Conservation (phyloP, 306 rosid species). For the Rosa persica region DNA sequence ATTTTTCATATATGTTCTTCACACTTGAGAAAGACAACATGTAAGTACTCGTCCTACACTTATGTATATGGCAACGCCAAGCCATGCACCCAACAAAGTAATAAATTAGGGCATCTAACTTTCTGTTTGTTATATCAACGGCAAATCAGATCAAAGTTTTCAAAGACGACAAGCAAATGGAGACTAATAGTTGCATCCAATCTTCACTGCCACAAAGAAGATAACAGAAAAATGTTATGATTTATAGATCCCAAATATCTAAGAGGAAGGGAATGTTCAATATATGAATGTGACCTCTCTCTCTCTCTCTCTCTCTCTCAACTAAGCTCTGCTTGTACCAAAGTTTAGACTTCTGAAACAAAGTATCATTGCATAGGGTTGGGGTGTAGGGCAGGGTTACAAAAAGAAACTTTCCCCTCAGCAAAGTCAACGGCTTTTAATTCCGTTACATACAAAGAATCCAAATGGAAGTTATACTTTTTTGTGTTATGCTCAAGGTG, state of each 20-base stretch:
- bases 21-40: no score
- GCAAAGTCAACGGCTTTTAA: no score
- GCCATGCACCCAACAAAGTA: neutral
- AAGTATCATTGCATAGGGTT: no score
- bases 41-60: neutral
- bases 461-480: no score
- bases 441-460: no score
- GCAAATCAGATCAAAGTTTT: neutral
- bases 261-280: neutral
- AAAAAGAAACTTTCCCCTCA: no score
- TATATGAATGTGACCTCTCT: neutral
- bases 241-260: neutral
- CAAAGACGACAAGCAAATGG: neutral
- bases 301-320: neutral
- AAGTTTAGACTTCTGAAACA: no score
- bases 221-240: neutral
- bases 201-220: neutral
- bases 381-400: no score
- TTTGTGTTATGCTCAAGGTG: no score
- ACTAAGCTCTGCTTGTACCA: no score
- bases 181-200: slow-evolving; percentile 9
- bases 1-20: no score
- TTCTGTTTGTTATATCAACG: neutral
- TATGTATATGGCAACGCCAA: neutral
- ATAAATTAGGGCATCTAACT: neutral